phyloP scores from a whole-genome alignment of 768 basidiomycete genomes.

The Lyophyllum decastes region DNA sequence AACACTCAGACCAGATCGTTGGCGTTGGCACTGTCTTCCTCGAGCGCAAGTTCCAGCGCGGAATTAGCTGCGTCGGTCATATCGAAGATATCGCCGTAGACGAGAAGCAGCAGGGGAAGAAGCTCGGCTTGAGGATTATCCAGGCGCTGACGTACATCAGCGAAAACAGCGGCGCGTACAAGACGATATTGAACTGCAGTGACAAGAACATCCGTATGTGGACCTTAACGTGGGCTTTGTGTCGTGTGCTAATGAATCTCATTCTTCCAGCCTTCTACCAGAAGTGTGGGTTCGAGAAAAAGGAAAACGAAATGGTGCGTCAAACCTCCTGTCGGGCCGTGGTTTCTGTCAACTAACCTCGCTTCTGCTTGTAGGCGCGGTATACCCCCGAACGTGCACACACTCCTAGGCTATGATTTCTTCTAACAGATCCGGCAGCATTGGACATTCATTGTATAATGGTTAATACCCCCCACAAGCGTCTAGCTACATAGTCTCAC shows the following conservation, averaged over 20 bases:
- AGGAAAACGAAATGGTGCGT: slow-evolving; percentile 91
- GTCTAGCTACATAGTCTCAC: neutral
- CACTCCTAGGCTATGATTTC: slow-evolving; percentile 35
- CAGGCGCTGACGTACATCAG: slow-evolving; percentile 84
- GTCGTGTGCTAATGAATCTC: neutral
- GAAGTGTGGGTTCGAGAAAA: slow-evolving; percentile 91
- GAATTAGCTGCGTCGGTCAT: slow-evolving; percentile 86
- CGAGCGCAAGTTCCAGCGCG: slow-evolving; percentile 93
- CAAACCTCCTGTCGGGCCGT: slow-evolving; percentile 3
- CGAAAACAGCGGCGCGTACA: slow-evolving; percentile 83
- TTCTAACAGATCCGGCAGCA: neutral
- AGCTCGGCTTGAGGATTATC: slow-evolving; percentile 86
- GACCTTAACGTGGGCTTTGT: neutral
- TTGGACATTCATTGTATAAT: slow-evolving; percentile 20
- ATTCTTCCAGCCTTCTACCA: slow-evolving; percentile 81
- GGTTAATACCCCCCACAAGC: slow-evolving; percentile 26
- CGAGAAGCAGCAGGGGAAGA: slow-evolving; percentile 86
- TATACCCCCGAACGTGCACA: slow-evolving; percentile 51
- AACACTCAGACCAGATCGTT: slow-evolving; percentile 74
- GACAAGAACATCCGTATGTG: slow-evolving; percentile 87
- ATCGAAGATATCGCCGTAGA: slow-evolving; percentile 98
- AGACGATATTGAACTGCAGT: slow-evolving; percentile 96
- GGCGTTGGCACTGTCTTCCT: slow-evolving; percentile 83
- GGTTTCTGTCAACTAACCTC: neutral
- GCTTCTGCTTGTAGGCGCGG: slow-evolving; percentile 46